These are phyloP conservation scores for Pseudogymnoascus sp. DNA, from an alignment of 2,329 filamentous ascomycete species.

Conservation along the genomic window DNA sequence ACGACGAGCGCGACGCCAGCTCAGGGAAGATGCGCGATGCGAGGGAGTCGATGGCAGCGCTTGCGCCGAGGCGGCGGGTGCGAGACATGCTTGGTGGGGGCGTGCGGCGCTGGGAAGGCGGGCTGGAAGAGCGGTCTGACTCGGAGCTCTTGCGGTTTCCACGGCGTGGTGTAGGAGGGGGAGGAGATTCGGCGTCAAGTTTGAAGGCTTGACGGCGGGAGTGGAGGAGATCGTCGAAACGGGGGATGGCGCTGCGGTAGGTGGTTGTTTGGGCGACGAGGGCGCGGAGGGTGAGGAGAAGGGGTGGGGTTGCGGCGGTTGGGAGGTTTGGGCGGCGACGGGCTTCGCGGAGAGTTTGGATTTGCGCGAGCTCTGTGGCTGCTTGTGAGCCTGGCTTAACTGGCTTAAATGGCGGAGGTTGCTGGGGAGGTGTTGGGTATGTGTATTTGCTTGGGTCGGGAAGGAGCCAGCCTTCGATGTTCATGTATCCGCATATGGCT, in stretches of 20 bases:
- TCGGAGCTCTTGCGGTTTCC: slow-evolving; percentile 36
- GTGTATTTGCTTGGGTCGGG: slow-evolving; percentile 59
- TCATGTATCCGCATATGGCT: slow-evolving; percentile 74
- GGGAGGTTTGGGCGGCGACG: slow-evolving; percentile 47
- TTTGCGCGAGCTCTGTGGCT: slow-evolving; percentile 35
- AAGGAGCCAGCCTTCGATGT: slow-evolving; percentile 83
- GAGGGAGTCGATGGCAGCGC: slow-evolving; percentile 45
- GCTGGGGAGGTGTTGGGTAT: slow-evolving; percentile 31
- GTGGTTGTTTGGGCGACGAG: slow-evolving; percentile 54
- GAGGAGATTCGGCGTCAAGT: slow-evolving; percentile 43
- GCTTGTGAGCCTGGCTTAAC: slow-evolving; percentile 34
- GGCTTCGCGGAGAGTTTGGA: slow-evolving; percentile 42
- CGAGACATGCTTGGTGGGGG: background rate
- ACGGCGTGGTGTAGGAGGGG: slow-evolving; percentile 26
- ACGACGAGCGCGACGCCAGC: slow-evolving; percentile 23
- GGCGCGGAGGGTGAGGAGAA: slow-evolving; percentile 49
- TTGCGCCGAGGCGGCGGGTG: background rate
- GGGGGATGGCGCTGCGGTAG: slow-evolving; percentile 57
- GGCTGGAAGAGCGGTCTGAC: slow-evolving; percentile 21
- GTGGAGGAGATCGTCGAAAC: slow-evolving; percentile 65
- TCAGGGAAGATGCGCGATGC: slow-evolving; percentile 56
- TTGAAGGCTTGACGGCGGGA: slow-evolving; percentile 57
- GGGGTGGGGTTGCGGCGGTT: slow-evolving; percentile 38
- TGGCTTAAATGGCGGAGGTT: slow-evolving; percentile 21
- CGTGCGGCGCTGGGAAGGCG: background rate